Evolutionary conservation across 2,329 filamentous ascomycete species (phyloP).

Genomic region (Fusarium sp.): DNA sequence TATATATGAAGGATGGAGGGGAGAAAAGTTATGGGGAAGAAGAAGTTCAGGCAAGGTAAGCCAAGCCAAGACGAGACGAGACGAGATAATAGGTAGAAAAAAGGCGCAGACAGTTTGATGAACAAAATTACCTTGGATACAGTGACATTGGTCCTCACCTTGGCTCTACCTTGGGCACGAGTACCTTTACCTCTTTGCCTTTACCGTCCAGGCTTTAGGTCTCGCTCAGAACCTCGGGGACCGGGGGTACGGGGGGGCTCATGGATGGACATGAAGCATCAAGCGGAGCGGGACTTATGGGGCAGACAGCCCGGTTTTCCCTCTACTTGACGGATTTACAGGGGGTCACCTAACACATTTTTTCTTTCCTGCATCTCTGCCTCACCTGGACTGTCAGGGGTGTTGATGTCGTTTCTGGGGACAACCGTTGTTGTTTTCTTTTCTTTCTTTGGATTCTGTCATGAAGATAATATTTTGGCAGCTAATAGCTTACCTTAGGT

Average conservation of each 20-base stretch:
- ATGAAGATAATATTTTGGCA: slow-evolving; percentile 15
- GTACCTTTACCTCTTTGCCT: slow-evolving; percentile 21
- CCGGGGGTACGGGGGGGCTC: slow-evolving; percentile 27
- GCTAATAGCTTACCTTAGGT: not conserved
- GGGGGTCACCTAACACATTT: slow-evolving; percentile 21
- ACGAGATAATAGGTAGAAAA: slow-evolving; percentile 31
- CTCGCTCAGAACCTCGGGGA: slow-evolving; percentile 37
- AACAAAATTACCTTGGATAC: slow-evolving; percentile 26
- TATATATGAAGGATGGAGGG: slow-evolving; percentile 47
- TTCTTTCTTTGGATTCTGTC: slow-evolving; percentile 20
- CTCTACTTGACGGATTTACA: slow-evolving; percentile 26
- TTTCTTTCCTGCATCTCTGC: slow-evolving; percentile 7
- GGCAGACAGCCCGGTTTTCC: slow-evolving; percentile 31
- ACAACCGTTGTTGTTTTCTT: slow-evolving; percentile 24
- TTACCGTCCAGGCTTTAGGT: slow-evolving; percentile 4
- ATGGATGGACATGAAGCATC: slow-evolving; percentile 31
- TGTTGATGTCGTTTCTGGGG: slow-evolving; percentile 29
- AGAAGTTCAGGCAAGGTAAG: slow-evolving; percentile 49
- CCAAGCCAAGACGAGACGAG: slow-evolving; percentile 5
- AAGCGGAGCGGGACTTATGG: slow-evolving; percentile 37
- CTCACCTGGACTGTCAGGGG: slow-evolving; percentile 20
- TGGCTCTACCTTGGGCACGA: slow-evolving; percentile 29
- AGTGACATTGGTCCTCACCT: slow-evolving; percentile 29
- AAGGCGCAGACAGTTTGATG: slow-evolving; percentile 34
- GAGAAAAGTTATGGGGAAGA: slow-evolving; percentile 46